Evolutionary conservation across 2,329 filamentous ascomycete genomes (phyloP).

Genomic region (Whalleya microplaca): DNA sequence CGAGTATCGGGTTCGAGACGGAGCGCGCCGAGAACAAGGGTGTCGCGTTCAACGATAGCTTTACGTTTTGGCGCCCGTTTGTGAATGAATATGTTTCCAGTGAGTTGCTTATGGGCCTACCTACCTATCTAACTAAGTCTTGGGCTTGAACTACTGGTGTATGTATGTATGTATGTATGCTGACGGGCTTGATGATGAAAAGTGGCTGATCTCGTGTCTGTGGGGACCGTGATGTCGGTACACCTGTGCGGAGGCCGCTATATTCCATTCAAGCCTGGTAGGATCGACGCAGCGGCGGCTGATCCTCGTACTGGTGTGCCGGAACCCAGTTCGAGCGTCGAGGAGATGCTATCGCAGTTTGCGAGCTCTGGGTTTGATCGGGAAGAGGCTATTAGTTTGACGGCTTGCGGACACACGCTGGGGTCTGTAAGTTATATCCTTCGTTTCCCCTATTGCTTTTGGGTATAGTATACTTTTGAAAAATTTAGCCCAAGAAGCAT

Average conservation of each 20-base stretch:
- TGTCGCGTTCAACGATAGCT: conserved; percentile 35
- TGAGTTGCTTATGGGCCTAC: conserved; percentile 17
- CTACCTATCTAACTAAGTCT: neutral
- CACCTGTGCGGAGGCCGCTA: conserved; percentile 32
- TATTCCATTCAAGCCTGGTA: conserved; percentile 34
- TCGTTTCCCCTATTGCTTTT: neutral
- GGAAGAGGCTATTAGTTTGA: conserved; percentile 31
- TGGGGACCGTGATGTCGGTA: conserved; percentile 37
- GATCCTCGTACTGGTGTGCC: conserved; percentile 35
- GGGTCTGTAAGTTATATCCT: conserved; percentile 24
- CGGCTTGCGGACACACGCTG: conserved; percentile 35
- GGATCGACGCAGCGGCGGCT: conserved; percentile 31
- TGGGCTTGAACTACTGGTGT: too few species aligned
- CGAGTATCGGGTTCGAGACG: conserved; percentile 37
- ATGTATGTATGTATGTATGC: neutral
- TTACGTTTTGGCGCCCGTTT: conserved; percentile 34
- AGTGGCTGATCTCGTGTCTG: conserved; percentile 37
- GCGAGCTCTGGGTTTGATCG: conserved; percentile 31
- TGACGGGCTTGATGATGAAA: conserved; percentile 1
- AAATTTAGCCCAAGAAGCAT: too few species aligned
- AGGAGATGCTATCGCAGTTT: conserved; percentile 33
- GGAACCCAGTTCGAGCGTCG: conserved; percentile 28
- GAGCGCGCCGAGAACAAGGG: conserved; percentile 33
- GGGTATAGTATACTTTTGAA: neutral
- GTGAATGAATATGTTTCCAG: conserved; percentile 36